Base-by-base conservation (phyloP, 2,329 filamentous ascomycete genomes). In the Emmonsiellopsis sp. region DNA sequence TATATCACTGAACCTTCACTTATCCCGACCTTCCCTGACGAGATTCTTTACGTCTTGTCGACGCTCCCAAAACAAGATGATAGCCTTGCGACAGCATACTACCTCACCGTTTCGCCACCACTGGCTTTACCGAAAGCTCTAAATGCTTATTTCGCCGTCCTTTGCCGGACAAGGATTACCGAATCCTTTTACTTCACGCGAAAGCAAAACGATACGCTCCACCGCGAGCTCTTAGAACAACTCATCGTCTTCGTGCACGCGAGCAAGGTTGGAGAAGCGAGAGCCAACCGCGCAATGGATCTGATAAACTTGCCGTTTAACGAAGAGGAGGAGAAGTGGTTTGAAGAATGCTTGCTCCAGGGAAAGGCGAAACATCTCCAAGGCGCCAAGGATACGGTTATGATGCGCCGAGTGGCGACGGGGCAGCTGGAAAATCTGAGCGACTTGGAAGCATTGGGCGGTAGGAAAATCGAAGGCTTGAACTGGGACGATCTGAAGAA, bases 1-100 rank as follows among this genome's bases (percentile, higher is more conserved):
- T 83, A 85, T 65, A 79, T 95, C 11, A 84, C 87, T 3, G 85
- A 93, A 62, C 89, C 89, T 0, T 88, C 86, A 1, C 77, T 94
- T 4, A 83, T 85, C 16, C 84, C 87, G 37, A 89, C 89, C 52
- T 94, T 93, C 63, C 80, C 87, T 54, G 88, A 93, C 70, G 87
- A 94, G 57, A 91, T 94, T 51, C 77, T 93, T 60, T 79, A 79
- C 30, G 78, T 79, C 4, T 79, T 93, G 4, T 81, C 88, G 2
- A 78, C 83, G 58, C 76, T 82, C 38, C 72, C 76, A 42, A 72
- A 78, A 47, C 34, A 40, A 44, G 83, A 89, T 64, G 80, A 81
- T 61, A 78, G 73, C 30, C 76, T 91, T 2, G 80, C 87, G 0
- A 77, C 93, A 31, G 85, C 87, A 9, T 94, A 93, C 70, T 93